Evolutionary conservation across 192 early-diverging fungal genomes (phyloP).

Genomic region (Coemansia sp.): DNA sequence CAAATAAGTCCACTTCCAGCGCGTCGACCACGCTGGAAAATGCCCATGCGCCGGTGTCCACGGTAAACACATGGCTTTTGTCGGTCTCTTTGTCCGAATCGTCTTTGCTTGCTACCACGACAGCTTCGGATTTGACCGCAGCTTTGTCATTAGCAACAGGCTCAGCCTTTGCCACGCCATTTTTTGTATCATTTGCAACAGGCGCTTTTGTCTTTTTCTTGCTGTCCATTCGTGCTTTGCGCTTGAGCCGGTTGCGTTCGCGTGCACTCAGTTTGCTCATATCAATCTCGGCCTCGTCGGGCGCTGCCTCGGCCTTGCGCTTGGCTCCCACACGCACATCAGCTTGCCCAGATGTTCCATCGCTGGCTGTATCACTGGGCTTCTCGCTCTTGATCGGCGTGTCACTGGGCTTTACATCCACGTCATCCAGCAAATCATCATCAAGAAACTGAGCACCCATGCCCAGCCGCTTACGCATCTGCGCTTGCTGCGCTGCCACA

Average conservation of each 20-base stretch:
- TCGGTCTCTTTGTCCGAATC: conserved; percentile 28
- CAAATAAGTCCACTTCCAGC: conserved; percentile 70
- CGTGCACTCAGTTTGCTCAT: conserved; percentile 85
- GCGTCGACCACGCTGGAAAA: conserved; percentile 69
- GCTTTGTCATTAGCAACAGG: too few relatives aligned
- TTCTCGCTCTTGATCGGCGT: too few relatives aligned
- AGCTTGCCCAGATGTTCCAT: neutral
- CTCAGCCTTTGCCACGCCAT: neutral
- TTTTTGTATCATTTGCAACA: conserved; percentile 4
- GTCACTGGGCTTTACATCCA: conserved; percentile 8
- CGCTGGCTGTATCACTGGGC: neutral
- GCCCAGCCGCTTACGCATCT: conserved; percentile 81
- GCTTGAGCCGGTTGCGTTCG: conserved; percentile 84
- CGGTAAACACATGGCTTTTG: conserved; percentile 63
- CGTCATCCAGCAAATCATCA: conserved; percentile 85
- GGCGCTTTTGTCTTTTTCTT: conserved; percentile 60
- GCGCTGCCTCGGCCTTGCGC: conserved; percentile 15
- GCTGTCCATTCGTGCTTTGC: conserved; percentile 77
- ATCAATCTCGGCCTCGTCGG: conserved; percentile 39
- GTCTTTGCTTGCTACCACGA: neutral
- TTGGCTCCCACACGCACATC: conserved; percentile 3
- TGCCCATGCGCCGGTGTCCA: conserved; percentile 74
- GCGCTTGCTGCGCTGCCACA: conserved; percentile 75
- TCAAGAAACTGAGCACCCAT: conserved; percentile 87
- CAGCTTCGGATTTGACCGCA: neutral